Conservation (phyloP, 345 rosid genomes). For the sweet orange (Citrus sinensis) region DVS_A1.0 CM039168.1:27121001-27121500, state of each 20-base stretch:
- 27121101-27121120: conserved; percentile 95
- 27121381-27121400: conserved; percentile 93
- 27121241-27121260: neutral
- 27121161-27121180: conserved; percentile 46
- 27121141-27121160: conserved; percentile 95
- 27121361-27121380: conserved; percentile 93
- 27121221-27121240: too few species aligned
- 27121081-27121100: conserved; percentile 86
- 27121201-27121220: neutral
- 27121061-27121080: conserved; percentile 64
- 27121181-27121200: neutral
- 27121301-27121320: conserved; percentile 74
- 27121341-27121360: conserved; percentile 46
- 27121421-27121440: neutral
- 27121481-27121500: conserved; percentile 85
- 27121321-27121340: conserved; percentile 31
- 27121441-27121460: neutral
- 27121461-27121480: neutral
- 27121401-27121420: conserved; percentile 60
- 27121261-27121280: conserved; percentile 75
- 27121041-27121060: conserved; percentile 95
- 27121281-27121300: conserved; percentile 93
- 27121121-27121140: conserved; percentile 64
- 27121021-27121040: conserved; percentile 96
- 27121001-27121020: conserved; percentile 79